Base-by-base conservation (phyloP, 345 rosid species). In the Eutrema heterophyllum region DNA sequence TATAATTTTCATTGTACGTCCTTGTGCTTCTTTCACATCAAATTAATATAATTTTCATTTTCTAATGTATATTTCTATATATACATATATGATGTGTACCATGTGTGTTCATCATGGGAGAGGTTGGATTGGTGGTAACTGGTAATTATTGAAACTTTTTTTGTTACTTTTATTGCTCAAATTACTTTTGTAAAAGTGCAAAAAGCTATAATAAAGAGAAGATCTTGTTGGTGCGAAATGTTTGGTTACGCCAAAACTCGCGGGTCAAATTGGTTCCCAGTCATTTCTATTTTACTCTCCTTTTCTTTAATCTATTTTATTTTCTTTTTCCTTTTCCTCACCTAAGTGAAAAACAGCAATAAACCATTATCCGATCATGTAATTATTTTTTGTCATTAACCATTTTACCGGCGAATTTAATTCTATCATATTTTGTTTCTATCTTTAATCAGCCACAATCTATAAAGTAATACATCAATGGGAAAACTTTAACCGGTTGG, bases 161-260 rank as follows among this genome's bases (percentile, higher is more conserved):
- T 51, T 43, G 64, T 69, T 63, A 76, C 79, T 76, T 76, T 77
- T 65, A 5, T 65, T 45, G 66, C 40, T 77, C 32, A 57, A 48
- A 49, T 77, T 70, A 65, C 76, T 77, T 77, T 77, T 50, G 76
- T 50, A 71, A 77, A 76, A 76, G 67, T 55, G 60, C 58, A 64
- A 70, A 76, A 77, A 71, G 62, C 58, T 70, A 63, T 39, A 54
- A 54, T 61, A 68, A 61, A 75, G 64, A 68, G 79, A 68, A 70
- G 76, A 76, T 76, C 33, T 76, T 70, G 80, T 55, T 76, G 75
- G 76, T 64, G 67, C 53, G 8, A 76, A 38, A 30, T 76, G 71
- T 54, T 76, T 64, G 67, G 80, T 70, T 76, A 48, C 21, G 61
- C 80, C 80, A 77, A 70, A 77, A 77, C 80, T 76, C 54, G 75